Percentiles rank a stretch among this genome's conserved stretches.
Conservation (phyloP, 352 stramenopile species). For the Phytopythium oedochilum region DNA sequence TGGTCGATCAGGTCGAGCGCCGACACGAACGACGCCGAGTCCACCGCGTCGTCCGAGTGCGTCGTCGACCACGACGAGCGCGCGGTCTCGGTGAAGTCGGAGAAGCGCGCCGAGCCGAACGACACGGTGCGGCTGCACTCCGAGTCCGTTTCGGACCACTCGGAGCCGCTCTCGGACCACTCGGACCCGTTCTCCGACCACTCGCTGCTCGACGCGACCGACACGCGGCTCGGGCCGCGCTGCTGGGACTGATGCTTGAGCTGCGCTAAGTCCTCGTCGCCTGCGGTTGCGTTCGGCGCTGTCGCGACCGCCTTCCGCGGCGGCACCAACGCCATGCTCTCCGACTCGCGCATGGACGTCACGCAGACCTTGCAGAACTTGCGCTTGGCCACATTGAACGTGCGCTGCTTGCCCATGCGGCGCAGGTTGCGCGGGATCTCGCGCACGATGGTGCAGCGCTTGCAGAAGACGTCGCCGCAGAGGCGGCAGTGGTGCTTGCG, state of each 20-base stretch:
- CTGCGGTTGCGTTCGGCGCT: not conserved
- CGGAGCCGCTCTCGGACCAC: conserved; percentile 19
- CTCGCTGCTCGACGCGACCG: conserved; percentile 4
- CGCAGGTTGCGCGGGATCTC: conserved; percentile 26
- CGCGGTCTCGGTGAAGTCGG: conserved; percentile 10
- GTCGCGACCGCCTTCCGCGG: not conserved
- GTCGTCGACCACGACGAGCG: conserved; percentile 26
- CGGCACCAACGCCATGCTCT: conserved; percentile 3
- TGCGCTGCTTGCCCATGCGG: conserved; percentile 21
- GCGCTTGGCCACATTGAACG: conserved; percentile 49
- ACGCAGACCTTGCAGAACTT: conserved; percentile 61
- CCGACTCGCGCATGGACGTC: conserved; percentile 25
- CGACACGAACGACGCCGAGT: conserved; percentile 32
- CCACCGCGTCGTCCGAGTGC: conserved; percentile 24
- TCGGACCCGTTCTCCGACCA: conserved; percentile 20
- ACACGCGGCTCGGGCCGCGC: not conserved
- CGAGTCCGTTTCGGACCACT: conserved; percentile 42
- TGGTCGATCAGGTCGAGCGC: conserved; percentile 42
- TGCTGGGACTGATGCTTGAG: not conserved
- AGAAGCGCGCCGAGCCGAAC: conserved; percentile 21
- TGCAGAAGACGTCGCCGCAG: conserved; percentile 75
- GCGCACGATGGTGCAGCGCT: conserved; percentile 56
- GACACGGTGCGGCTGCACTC: conserved; percentile 28
- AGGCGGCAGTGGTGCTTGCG: conserved; percentile 69
- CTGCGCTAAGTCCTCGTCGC: not conserved